Base-by-base conservation (phyloP, 1,284 basidiomycete species). In the Trichosporon sp. region DNA sequence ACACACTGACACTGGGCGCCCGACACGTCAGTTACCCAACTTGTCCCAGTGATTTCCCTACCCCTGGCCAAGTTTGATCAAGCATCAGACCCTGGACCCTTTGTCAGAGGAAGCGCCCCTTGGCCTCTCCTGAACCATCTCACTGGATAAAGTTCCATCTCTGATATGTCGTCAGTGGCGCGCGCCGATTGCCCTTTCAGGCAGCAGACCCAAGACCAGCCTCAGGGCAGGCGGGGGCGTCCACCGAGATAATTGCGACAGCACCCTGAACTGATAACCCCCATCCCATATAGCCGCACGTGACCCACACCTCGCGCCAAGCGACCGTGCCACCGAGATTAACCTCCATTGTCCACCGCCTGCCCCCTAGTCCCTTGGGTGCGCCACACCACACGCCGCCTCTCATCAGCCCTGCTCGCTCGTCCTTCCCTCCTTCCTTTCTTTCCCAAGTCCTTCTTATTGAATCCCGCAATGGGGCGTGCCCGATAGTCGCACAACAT, bases 251-350 rank as follows among this genome's bases (percentile, higher is more conserved):
- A 57, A 36, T 34, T 33, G 32, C 23, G 10, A 14, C 3, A 1
- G 8, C 3, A 23, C 49, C 52, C 25, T 34, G 25, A 34, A 13
- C 36, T 44, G 32, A 29, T 61, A 32, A 44, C 23, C 27, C 37
- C 25, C 44, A 7, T 52, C 34, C 19, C n/a, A n/a, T n/a, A n/a
- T 44, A 9, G 16, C 49, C 32, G 49, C 34, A 57, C 32, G 29
- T 52, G 33, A 57, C 58, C 34, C 29, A n/a, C 10, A 7, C 11
- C 40, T 40, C 34, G 25, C 34, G 29, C 21, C 25, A 8, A 70
- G 73, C 69, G 59, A 73, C 71, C 65, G n/a, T n/a, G 5, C 4
- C 11, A 40, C 19, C 19, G 40, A 4, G 36, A 37, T n/a, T n/a
- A n/a, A n/a, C n/a, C n/a, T n/a, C n/a, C n/a, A n/a, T n/a, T n/a